Base-by-base conservation (phyloP, 192 early-diverging fungal species). In the Backusella tarrabulga region DNA sequence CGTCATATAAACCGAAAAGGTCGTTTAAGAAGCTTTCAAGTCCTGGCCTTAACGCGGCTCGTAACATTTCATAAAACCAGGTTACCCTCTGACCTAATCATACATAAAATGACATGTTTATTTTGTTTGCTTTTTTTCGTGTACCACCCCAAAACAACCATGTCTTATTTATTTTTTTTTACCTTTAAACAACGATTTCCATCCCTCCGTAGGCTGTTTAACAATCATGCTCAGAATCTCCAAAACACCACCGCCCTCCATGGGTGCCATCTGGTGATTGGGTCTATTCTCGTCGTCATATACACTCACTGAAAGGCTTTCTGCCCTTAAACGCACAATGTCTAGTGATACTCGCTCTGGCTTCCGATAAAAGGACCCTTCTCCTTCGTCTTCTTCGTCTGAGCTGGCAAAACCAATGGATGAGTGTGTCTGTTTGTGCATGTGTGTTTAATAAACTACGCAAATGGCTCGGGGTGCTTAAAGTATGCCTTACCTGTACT, bases 1-100 rank as follows among this genome's bases (percentile, higher is more conserved):
- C 94, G 68, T 97, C 97, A 76, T 93, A 94, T 7, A 97, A 84
- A 56, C 92, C 94, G 66, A 97, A 93, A 9, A 89, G 80, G 76
- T 98, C 97, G 82, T 98, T 97, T 54, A 98, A 76, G 21, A 85
- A 74, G n/a, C 92, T 92, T 77, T 98, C 96, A 44, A 97, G 72
- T 11, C 90, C 85, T 17, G 96, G 95, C 77, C 96, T 94, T 38
- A 95, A 72, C 35, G 91, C 76, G 7, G 90, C 76, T 68, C 90
- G 90, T 44, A 92, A 73, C 80, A 93, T 89, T 66, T 92, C 89
- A 76, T 92, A 93, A 0, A 88, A 5, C 91, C 95, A 96, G 60
- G 85, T 86, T 5, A 94, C 89, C 7, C 93, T 87, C 68, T 95
- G 89, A 1, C 76, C 76, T 77, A 56, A 21, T 50, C 32, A 32